Conservation (phyloP, 2,329 filamentous ascomycete genomes). For the Fusarium neocosmosporiellum region DNA sequence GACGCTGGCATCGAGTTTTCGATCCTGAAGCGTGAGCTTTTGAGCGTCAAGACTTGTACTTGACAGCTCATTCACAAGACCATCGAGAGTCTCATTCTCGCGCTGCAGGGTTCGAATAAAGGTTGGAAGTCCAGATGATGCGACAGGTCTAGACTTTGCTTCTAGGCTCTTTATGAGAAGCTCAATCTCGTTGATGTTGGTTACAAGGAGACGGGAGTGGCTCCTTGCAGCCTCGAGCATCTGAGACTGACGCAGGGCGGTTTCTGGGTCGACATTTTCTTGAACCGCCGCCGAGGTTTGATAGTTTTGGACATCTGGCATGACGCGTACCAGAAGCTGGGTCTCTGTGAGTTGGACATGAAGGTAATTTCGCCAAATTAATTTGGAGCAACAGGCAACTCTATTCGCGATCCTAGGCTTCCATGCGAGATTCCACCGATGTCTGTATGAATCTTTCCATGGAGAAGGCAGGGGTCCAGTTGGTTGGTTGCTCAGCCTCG, state of each 20-base stretch:
- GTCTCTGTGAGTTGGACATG: not conserved
- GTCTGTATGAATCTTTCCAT: conserved; percentile 13
- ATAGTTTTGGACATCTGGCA: not conserved
- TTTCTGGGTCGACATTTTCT: conserved; percentile 14
- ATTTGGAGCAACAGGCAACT: not conserved
- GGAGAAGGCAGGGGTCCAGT: not conserved
- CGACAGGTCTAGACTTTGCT: conserved; percentile 21
- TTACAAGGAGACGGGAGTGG: conserved; percentile 9
- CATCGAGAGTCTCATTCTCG: conserved; percentile 15
- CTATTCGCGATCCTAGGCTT: not conserved
- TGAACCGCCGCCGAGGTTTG: not conserved
- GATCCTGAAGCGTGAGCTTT: conserved; percentile 13
- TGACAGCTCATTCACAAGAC: conserved; percentile 22
- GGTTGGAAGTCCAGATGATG: conserved; percentile 24
- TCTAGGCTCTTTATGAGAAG: conserved; percentile 12
- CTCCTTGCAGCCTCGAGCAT: conserved; percentile 31
- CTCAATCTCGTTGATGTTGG: conserved; percentile 16
- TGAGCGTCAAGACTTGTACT: conserved; percentile 14
- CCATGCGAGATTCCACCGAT: not conserved
- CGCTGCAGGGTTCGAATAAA: conserved; percentile 26
- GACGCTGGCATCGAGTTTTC: conserved; percentile 40
- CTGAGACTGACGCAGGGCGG: conserved; percentile 11
- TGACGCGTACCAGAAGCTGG: not conserved
- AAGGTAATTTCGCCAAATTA: not conserved
- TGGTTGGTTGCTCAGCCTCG: conserved; percentile 9